Percentiles rank a stretch among this genome's conserved stretches.
Conservation (phyloP, 768 basidiomycete genomes). For the Mycena olivaceomarginata region DNA sequence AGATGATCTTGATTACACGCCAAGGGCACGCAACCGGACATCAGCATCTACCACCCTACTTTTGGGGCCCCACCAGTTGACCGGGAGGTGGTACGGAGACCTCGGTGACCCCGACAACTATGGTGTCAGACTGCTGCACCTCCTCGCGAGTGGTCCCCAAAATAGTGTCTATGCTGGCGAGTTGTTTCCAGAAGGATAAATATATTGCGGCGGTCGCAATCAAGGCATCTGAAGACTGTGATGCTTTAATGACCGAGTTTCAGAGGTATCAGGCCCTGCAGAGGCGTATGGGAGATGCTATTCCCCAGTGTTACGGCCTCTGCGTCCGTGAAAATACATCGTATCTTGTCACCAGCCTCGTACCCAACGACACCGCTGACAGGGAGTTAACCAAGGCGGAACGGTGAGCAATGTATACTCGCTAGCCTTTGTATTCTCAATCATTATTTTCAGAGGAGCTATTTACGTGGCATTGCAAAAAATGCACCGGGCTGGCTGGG, state of each 20-base stretch:
- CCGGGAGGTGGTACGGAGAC: slow-evolving; percentile 13
- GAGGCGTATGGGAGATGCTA: slow-evolving; percentile 1
- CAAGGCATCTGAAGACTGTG: slow-evolving; percentile 5
- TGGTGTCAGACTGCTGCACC: not conserved
- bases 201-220: slow-evolving; percentile 6
- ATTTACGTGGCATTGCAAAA: slow-evolving; percentile 11
- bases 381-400: slow-evolving; percentile 22
- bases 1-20: not conserved
- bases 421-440: slow-evolving; percentile 10
- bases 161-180: slow-evolving; percentile 14
- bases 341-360: slow-evolving; percentile 10
- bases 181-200: slow-evolving; percentile 11
- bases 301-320: slow-evolving; percentile 24
- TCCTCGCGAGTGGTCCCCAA: slow-evolving; percentile 8
- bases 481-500: slow-evolving; percentile 8
- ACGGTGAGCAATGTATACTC: slow-evolving; percentile 12
- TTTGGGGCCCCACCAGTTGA: slow-evolving; percentile 6
- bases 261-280: not conserved
- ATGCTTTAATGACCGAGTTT: slow-evolving; percentile 17
- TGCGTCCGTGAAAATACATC: not conserved
- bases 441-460: slow-evolving; percentile 21
- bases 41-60: not conserved
- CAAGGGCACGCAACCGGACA: not conserved
- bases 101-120: slow-evolving; percentile 16
- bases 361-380: slow-evolving; percentile 6